Evolutionary conservation across 768 basidiomycete species (phyloP), one percentile per base, ranked within the genome.

Genomic region (Suillus bovinus): DNA sequence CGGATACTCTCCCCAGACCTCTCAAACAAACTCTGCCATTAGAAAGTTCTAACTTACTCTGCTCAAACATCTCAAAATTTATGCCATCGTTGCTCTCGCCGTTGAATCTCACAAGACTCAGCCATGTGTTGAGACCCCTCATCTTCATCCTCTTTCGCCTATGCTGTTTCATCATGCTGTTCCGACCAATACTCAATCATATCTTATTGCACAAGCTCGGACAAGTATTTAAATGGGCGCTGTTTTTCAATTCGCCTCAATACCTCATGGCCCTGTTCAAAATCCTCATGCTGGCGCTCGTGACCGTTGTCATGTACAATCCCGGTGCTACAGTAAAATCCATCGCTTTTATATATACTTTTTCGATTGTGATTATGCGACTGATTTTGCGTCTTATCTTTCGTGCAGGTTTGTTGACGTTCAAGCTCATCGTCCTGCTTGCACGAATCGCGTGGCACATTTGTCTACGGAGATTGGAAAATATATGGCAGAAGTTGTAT

Each of bases 221-320:
- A 5, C 55, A 56, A 56, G 36, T 38, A 56, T 56, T 27, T 56
- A 24, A 38, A 38, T 39, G 55, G 55, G 27, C 36, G 24, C 27
- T 56, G 3, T 56, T 27, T 7, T 39, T 27, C 36, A 39, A 56
- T 9, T 39, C 55, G 3, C 38, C 55, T 11, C 36, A 56, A 39
- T 11, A 56, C 20, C 10, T 56, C 38, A 39, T 39, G 17, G 55
- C 38, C 10, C 38, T 56, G 17, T 66, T 66, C 65, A 57, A 58
- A 27, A 55, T 66, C 27, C 61, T 67, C 49, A 42, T 50, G 27
- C 61, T 66, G 22, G 66, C 65, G 13, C 65, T 66, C 22, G 20
- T 63, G 27, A 57, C 61, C 17, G 53, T 50, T n/a, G 61, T 61
- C 22, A 56, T 66, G 65, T 66, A 55, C 46, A 59, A 66, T 27